Base-by-base conservation (phyloP, 441 rosid genomes). In the Pelargonium fulgidum region DNA sequence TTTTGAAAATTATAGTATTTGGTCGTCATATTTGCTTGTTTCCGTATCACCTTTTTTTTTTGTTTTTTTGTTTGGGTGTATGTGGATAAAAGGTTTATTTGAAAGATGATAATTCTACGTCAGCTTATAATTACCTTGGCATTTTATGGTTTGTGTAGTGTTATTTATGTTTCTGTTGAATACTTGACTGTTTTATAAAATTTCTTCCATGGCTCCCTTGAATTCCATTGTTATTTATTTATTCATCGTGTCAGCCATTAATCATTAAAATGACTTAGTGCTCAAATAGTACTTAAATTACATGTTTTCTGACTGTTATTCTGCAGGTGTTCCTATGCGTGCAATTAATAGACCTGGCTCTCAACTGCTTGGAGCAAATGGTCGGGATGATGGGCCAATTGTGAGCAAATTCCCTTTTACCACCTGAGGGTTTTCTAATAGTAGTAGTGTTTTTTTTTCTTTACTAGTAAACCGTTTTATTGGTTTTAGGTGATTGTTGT, bases 381-480 rank as follows among this genome's bases (percentile, higher is more conserved):
- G 99, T 68, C 98, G 99, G 77, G 99, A 94, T 81, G 98, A 94
- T 85, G 99, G 96, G 71, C 90, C 96, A 72, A 85, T 86, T 73
- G 99, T 94, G 85, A 83, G 98, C 81, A 64, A 71, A 50, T 54
- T 62, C 70, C 62, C 74, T 14, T 36, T 14, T 13, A 63, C 66
- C 65, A 24, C 66, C 36, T 80, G 59, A 70, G n/a, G 26, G 19
- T 20, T 63, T 71, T 50, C 8, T 7, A 7, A 39, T 39, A 39
- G 42, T 39, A 6, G 42, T 39, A 7, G 9, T 39, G 1, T 39
- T 39, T 39, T 6, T 39, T 39, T 39, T 39, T 33, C 7, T 33
- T 39, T 7, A 7, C 8, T 7, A 39, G 42, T 39, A 39, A 39
- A 39, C 42, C 42, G 42, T 39, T 39, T 39, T 39, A 7, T 39